Evolutionary conservation across 768 basidiomycete species (phyloP), one percentile per base, ranked within the genome.

Genomic region (Asterophora lycoperdoides): DNA sequence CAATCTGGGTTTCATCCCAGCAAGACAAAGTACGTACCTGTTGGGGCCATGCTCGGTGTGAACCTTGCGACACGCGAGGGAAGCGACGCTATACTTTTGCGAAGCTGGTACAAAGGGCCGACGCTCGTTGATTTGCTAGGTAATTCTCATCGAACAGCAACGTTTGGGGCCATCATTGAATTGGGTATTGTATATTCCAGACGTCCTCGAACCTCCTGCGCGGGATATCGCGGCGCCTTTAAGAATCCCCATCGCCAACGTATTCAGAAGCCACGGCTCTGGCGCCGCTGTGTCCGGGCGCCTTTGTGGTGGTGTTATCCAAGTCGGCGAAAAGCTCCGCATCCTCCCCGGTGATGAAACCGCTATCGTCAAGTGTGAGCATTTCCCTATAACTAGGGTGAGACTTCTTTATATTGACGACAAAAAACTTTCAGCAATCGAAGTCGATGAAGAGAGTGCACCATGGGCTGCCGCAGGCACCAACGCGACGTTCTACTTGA

Each of bases 301-400:
- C 42, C 70, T 98, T 37, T 89, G 84, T 58, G 83, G 86, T 36
- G 96, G 96, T 5, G 73, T 97, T 32, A 77, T 97, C 3, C 94
- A 97, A 66, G 87, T 93, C 2, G 95, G 96, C 2, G 94, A 98
- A 69, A 76, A 80, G 34, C 58, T 98, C 32, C 77, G 92, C 35
- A 81, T 94, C 42, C 70, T 96, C 3, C 96, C 96, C 0, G 95
- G 95, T 8, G 94, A 98, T 61, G 94, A 96, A 65, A 85, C 78
- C 5, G 89, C 83, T 0, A 65, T 88, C 14, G 88, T 99, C 2
- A 85, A 78, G 73, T 74, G 84, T 84, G 60, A 57, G 71, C 30
- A 13, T 15, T 41, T 14, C 14, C 10, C 29, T 15, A 26, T 20
- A 17, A 6, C 23, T 3, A 23, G 23, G 23, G 9, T 18, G 10